Evolutionary conservation across 208 protist species (phyloP).

Genomic region (Crithidia bombi): DNA sequence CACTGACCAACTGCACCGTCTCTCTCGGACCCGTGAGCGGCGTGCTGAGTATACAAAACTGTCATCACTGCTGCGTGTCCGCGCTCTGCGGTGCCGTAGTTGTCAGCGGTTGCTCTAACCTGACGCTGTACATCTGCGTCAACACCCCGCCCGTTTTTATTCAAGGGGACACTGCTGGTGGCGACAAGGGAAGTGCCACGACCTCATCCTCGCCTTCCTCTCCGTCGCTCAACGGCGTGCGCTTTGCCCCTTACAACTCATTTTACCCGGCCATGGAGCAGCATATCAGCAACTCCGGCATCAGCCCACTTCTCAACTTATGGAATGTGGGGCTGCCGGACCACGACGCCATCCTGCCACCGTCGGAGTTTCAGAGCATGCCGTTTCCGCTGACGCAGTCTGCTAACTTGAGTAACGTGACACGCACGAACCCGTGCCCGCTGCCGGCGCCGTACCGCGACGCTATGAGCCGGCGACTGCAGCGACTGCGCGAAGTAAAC

Average conservation of each 20-base stretch:
- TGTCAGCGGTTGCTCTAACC: conserved; percentile 74
- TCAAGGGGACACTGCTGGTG: conserved; percentile 33
- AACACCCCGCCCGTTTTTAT: conserved; percentile 88
- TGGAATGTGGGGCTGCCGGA: conserved; percentile 87
- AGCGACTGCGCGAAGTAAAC: conserved; percentile 79
- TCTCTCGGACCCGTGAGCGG: conserved; percentile 84
- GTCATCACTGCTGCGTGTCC: conserved; percentile 84
- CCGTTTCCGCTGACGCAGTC: conserved; percentile 75
- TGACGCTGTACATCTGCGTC: conserved; percentile 82
- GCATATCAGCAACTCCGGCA: conserved; percentile 78
- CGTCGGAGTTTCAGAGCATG: conserved; percentile 81
- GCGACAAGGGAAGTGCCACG: conserved; percentile 29
- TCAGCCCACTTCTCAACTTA: conserved; percentile 87
- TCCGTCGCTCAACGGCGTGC: conserved; percentile 51
- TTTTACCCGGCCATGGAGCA: conserved; percentile 88
- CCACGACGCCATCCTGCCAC: conserved; percentile 65
- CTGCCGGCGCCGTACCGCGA: conserved; percentile 76
- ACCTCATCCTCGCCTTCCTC: conserved; percentile 6
- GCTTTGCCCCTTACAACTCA: conserved; percentile 91
- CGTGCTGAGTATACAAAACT: conserved; percentile 80
- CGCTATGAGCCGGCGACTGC: conserved; percentile 63
- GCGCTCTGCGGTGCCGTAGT: conserved; percentile 81
- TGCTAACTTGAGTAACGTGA: conserved; percentile 52
- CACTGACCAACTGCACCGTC: conserved; percentile 89
- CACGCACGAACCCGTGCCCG: conserved; percentile 82